phyloP scores from a whole-genome alignment of 108 stramenopile genomes.

The Schizochytrium sp. region DNA sequence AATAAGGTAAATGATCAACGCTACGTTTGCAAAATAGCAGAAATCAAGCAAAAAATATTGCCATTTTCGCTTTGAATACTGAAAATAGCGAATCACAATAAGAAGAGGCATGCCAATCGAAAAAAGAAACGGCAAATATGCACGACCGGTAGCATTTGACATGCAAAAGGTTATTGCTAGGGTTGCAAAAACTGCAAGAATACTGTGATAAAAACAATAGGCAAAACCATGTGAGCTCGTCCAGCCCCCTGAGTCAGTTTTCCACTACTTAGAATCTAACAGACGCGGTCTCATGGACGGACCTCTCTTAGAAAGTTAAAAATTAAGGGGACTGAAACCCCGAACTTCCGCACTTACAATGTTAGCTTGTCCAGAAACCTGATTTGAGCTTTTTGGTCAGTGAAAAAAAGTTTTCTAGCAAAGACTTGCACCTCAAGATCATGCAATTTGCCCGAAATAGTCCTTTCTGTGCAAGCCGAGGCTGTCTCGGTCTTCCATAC shows the following conservation, averaged over 20 bases:
- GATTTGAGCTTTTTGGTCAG: neutral
- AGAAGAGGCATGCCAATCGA: constrained; percentile 7
- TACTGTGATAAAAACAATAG: neutral
- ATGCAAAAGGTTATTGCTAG: neutral
- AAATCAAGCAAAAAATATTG: constrained; percentile 65
- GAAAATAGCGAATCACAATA: constrained; percentile 20
- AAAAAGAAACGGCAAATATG: neutral
- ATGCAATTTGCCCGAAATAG: neutral
- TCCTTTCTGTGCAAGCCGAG: neutral
- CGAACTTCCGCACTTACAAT: constrained; percentile 8
- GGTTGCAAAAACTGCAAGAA: neutral
- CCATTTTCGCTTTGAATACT: constrained; percentile 40
- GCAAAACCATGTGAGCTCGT: neutral
- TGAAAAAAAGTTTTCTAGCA: neutral
- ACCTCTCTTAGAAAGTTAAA: no score
- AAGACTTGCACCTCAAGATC: neutral
- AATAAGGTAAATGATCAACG: constrained; percentile 50
- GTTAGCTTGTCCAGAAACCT: constrained; percentile 41
- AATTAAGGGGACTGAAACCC: no score
- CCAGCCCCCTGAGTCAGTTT: neutral
- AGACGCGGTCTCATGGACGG: neutral
- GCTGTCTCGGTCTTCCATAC: neutral
- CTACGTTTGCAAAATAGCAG: constrained; percentile 65
- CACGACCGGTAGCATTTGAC: neutral
- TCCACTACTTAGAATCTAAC: neutral